phyloP scores from a whole-genome alignment of 2,329 filamentous ascomycete genomes.

The Bipolaris gigantea region DNA sequence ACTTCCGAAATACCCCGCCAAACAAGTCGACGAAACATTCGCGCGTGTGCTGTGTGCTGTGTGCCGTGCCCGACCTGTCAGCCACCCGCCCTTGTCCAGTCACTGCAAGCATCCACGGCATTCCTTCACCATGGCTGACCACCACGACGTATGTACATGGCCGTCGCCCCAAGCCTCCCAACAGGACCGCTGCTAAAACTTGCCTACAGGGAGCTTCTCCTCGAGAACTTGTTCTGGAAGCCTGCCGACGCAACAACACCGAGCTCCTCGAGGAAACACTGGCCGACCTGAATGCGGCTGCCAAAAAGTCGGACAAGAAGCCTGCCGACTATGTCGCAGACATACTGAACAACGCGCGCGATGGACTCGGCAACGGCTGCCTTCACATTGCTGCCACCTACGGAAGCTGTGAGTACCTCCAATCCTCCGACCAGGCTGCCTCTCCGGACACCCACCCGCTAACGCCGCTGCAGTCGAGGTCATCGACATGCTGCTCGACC shows the following conservation, averaged over 20 bases:
- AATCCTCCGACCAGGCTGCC: not conserved
- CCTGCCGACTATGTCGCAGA: slow-evolving; percentile 65
- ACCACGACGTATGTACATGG: slow-evolving; percentile 34
- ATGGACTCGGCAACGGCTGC: slow-evolving; percentile 83
- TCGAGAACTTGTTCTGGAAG: slow-evolving; percentile 85
- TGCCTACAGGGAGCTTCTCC: slow-evolving; percentile 73
- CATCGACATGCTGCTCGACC: slow-evolving; percentile 80
- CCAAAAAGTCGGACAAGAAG: slow-evolving; percentile 54
- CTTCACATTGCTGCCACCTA: slow-evolving; percentile 85
- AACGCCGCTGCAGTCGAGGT: slow-evolving; percentile 63
- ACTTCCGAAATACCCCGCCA: slow-evolving; percentile 16
- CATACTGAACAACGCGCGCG: slow-evolving; percentile 82
- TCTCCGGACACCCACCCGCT: slow-evolving; percentile 2
- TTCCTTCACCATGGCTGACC: slow-evolving; percentile 39
- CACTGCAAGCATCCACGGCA: slow-evolving; percentile 4
- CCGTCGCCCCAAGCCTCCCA: not conserved
- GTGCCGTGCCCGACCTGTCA: not conserved
- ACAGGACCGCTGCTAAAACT: slow-evolving; percentile 12
- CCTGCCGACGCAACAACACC: slow-evolving; percentile 89
- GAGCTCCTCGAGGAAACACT: slow-evolving; percentile 80
- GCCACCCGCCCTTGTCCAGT: slow-evolving; percentile 2
- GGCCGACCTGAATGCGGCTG: slow-evolving; percentile 50
- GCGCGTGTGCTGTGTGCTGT: slow-evolving; percentile 1
- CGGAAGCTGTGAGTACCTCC: slow-evolving; percentile 73
- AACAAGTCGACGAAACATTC: slow-evolving; percentile 11